Percentiles rank a stretch among this genome's conserved stretches.
Conservation (phyloP, 148 eudicot genomes). For the Cornus suecica region DNA sequence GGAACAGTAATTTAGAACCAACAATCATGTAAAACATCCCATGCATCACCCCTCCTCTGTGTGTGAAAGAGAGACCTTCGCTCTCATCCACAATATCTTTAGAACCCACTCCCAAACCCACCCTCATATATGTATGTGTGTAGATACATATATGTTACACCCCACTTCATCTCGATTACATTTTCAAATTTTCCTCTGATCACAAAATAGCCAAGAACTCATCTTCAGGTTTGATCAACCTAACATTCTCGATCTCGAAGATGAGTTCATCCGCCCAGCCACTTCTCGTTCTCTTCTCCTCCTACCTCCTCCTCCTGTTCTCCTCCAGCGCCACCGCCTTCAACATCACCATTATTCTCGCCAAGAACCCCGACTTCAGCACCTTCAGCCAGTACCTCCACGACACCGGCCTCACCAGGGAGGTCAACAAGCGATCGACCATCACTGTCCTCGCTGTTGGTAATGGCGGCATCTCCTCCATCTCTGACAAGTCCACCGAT, state of each 20-base stretch:
- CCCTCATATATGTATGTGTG: too few relatives aligned
- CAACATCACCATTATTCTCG: slow-evolving; percentile 36
- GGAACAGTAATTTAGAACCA: too few relatives aligned
- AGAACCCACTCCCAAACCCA: neutral
- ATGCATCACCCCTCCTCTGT: too few relatives aligned
- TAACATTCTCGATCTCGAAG: slow-evolving; percentile 15
- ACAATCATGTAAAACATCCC: too few relatives aligned
- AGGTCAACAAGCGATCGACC: slow-evolving; percentile 26
- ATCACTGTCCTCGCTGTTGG: slow-evolving; percentile 42
- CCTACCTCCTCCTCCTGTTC: slow-evolving; percentile 11
- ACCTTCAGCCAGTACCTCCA: slow-evolving; percentile 31
- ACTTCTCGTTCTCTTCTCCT: slow-evolving; percentile 1
- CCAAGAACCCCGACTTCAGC: slow-evolving; percentile 29
- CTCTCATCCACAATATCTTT: slow-evolving; percentile 2
- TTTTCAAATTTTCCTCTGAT: neutral
- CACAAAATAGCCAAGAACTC: neutral
- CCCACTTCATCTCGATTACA: neutral
- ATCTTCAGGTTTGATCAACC: too few relatives aligned
- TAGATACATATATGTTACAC: neutral
- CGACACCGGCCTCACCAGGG: slow-evolving; percentile 28
- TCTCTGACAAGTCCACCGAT: slow-evolving; percentile 10
- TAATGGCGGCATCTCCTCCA: slow-evolving; percentile 17
- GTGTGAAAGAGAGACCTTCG: slow-evolving; percentile 10
- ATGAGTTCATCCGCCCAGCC: slow-evolving; percentile 26
- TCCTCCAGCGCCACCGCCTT: slow-evolving; percentile 17